Percentiles rank a stretch among this genome's conserved stretches.
Conservation (phyloP, 805 yeast genomes). For the Kodamaea lidongshanica region DNA sequence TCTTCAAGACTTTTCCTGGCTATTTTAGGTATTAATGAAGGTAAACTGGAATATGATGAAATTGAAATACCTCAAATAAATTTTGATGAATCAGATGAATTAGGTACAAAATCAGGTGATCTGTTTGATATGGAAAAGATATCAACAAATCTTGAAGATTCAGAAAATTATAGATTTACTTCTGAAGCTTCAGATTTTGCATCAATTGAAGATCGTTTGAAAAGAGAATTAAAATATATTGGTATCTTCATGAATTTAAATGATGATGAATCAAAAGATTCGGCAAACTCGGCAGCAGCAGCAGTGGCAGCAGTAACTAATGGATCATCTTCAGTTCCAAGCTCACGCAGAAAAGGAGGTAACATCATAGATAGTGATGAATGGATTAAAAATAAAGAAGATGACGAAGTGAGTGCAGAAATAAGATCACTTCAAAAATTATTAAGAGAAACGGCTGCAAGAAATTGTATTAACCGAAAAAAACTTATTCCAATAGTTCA, state of each 20-base stretch:
- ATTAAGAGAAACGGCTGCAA: constrained; percentile 51
- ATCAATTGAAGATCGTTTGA: constrained; percentile 79
- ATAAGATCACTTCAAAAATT: constrained; percentile 66
- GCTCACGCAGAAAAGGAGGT: constrained; percentile 8
- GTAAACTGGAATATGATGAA: constrained; percentile 13
- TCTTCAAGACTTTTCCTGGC: constrained; percentile 82
- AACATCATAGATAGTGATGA: constrained; percentile 49
- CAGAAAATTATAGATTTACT: constrained; percentile 36
- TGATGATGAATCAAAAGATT: constrained; percentile 27
- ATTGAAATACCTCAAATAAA: constrained; percentile 16
- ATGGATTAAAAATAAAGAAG: constrained; percentile 80
- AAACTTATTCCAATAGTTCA: constrained; percentile 66
- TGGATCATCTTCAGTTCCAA: constrained; percentile 2
- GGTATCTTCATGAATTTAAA: constrained; percentile 72
- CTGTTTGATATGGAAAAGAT: constrained; percentile 20
- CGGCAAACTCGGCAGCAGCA: constrained; percentile 16
- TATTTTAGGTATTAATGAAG: constrained; percentile 43
- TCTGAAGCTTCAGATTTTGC: constrained; percentile 59
- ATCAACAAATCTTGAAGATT: constrained; percentile 30
- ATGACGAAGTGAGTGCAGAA: constrained; percentile 89
- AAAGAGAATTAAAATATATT: constrained; percentile 80
- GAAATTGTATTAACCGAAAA: constrained; percentile 64
- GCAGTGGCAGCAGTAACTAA: constrained; percentile 15
- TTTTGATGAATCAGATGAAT: constrained; percentile 11
- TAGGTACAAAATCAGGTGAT: constrained; percentile 6